phyloP scores from a whole-genome alignment of 441 rosid genomes.

The Bocquillonia castaneifolia region DNA sequence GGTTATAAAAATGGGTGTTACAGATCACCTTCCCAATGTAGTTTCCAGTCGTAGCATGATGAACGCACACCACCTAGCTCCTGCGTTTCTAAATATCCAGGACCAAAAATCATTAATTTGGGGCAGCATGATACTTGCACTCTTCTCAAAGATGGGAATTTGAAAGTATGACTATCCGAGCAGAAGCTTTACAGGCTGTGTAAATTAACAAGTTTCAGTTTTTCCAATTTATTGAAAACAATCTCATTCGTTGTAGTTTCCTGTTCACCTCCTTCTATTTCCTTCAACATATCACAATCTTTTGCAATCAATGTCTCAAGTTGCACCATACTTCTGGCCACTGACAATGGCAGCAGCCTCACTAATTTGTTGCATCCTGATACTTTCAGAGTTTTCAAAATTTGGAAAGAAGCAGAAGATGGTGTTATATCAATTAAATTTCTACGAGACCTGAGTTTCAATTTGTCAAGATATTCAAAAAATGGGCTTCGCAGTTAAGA shows the following conservation, averaged over 20 bases:
- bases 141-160: neutral
- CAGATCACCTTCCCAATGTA: too few species aligned
- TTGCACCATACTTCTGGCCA: constrained; percentile 15
- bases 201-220: neutral
- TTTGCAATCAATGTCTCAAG: constrained; percentile 6
- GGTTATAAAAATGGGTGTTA: too few species aligned
- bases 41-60: too few species aligned
- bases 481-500: neutral
- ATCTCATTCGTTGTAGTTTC: neutral
- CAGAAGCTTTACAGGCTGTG: neutral
- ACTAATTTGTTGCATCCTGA: neutral
- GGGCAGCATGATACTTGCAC: too few species aligned
- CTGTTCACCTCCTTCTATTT: constrained; percentile 6
- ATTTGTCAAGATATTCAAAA: constrained; percentile 1
- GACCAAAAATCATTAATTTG: too few species aligned
- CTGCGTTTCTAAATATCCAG: too few species aligned
- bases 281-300: neutral
- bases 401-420: constrained; percentile 8
- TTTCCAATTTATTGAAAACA: neutral
- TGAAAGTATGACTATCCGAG: neutral
- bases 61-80: too few species aligned
- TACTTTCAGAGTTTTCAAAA: constrained; percentile 6
- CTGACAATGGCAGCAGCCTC: constrained; percentile 15
- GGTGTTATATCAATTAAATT: constrained; percentile 11
- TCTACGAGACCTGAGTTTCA: neutral